Evolutionary conservation across 345 rosid genomes (phyloP).

Genomic region (Populus ilicifolia): DNA sequence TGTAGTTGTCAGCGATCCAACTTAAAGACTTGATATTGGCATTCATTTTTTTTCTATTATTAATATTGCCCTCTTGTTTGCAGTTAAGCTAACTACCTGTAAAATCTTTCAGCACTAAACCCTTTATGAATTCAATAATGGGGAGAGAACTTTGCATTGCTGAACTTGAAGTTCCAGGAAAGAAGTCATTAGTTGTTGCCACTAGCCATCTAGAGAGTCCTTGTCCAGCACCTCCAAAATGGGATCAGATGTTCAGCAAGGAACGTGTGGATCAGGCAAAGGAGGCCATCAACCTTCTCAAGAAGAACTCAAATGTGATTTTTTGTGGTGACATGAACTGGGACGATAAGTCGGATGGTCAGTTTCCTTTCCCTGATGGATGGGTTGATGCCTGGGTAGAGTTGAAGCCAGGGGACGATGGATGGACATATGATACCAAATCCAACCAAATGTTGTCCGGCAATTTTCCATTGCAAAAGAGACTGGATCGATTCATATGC

Average conservation of each 20-base stretch:
- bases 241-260: constrained; percentile 95
- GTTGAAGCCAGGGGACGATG: constrained; percentile 60
- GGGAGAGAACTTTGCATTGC: constrained; percentile 78
- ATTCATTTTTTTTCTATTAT: background rate
- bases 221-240: constrained; percentile 84
- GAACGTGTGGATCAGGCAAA: constrained; percentile 82
- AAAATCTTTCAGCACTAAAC: constrained; percentile 54
- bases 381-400: constrained; percentile 84
- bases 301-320: constrained; percentile 55
- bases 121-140: constrained; percentile 71
- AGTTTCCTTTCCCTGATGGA: constrained; percentile 60
- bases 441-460: constrained; percentile 81
- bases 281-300: constrained; percentile 50
- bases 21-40: too few species aligned
- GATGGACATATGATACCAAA: constrained; percentile 90
- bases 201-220: constrained; percentile 99
- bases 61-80: constrained; percentile 15
- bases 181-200: constrained; percentile 59
- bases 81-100: constrained; percentile 80
- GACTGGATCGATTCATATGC: constrained; percentile 73
- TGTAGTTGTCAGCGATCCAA: too few species aligned
- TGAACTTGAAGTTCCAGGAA: constrained; percentile 58
- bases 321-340: constrained; percentile 96
- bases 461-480: constrained; percentile 58
- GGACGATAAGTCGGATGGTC: constrained; percentile 84